A percentile compares a stretch with the other conserved stretches of the same genome.
Conservation (phyloP, 1,284 basidiomycete genomes). For the Trametes versicolor region DNA sequence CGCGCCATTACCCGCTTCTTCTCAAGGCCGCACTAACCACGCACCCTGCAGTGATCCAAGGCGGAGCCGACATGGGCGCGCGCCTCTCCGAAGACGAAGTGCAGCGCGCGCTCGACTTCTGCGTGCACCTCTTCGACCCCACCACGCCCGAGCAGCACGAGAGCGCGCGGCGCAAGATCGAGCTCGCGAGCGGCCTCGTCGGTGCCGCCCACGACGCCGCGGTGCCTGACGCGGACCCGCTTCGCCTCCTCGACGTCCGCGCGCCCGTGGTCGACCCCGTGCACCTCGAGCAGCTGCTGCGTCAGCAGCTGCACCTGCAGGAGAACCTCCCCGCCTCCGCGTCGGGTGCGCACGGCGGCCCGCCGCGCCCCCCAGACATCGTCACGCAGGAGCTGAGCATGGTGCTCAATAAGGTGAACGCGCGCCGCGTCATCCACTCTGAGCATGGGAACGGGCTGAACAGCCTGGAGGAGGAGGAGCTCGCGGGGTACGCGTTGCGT, state of each 20-base stretch:
- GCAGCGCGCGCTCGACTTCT: slow-evolving; percentile 58
- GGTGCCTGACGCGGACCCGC: slow-evolving; percentile 8
- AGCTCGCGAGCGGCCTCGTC: slow-evolving; percentile 19
- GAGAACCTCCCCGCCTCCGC: slow-evolving; percentile 29
- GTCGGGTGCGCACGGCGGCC: slow-evolving; percentile 6
- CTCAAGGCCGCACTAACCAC: slow-evolving; percentile 8
- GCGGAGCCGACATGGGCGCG: slow-evolving; percentile 75
- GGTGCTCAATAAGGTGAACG: slow-evolving; percentile 51
- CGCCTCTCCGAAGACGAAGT: slow-evolving; percentile 76
- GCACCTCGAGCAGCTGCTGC: slow-evolving; percentile 27
- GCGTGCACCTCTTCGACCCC: slow-evolving; percentile 51
- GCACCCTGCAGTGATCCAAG: slow-evolving; percentile 69
- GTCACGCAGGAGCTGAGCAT: slow-evolving; percentile 43
- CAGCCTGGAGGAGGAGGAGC: slow-evolving; percentile 50
- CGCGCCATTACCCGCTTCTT: background rate
- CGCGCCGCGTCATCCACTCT: slow-evolving; percentile 49
- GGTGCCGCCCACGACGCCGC: slow-evolving; percentile 1
- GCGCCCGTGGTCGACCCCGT: slow-evolving; percentile 42
- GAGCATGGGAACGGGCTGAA: slow-evolving; percentile 49
- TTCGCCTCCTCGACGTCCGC: slow-evolving; percentile 43
- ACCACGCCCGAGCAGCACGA: slow-evolving; percentile 49
- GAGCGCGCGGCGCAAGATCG: slow-evolving; percentile 42
- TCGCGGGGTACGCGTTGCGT: slow-evolving; percentile 45
- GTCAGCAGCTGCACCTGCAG: slow-evolving; percentile 23
- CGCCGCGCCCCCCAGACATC: slow-evolving; percentile 18